Base-by-base conservation (phyloP, 2,329 filamentous ascomycete genomes). In the Colletotrichum filicis region DNA sequence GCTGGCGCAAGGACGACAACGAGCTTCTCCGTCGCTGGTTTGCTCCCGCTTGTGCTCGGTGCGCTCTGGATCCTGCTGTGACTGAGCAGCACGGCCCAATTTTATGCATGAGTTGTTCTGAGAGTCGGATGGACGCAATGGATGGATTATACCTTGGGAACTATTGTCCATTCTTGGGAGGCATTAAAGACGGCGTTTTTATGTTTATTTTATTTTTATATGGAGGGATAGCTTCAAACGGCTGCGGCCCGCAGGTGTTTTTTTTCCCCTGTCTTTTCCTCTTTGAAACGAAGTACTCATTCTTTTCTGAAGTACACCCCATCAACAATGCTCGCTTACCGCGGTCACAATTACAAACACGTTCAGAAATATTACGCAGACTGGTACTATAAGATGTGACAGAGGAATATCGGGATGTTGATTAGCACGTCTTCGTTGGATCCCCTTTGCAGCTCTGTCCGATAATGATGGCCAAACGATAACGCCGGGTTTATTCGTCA, bases 41-140 rank as follows among this genome's bases (percentile, higher is more conserved):
- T 84, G 77, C 68, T 86, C 49, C 85, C 87, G 0, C 66, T 88
- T 3, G 63, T 84, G 4, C 57, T 80, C 2, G 84, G 82, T 1
- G 82, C 82, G 7, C 46, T 85, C 3, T 86, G 81, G 81, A 74
- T 84, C 14, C 49, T 85, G 60, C 74, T 86, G 55, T 85, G 79
- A 79, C 16, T 30, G n/a, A 2, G 19, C 16, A 8, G 9, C 5
- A 14, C 8, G 32, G 5, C 14, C 35, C 7, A 26, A 4, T 22
- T 42, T 8, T 5, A 12, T 2, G n/a, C 5, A 16, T 32, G 55
- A 14, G 55, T 19, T 28, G 24, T 16, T 16, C 5, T 9, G 55
- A 19, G 12, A 16, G 24, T 24, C 19, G 19, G 5, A 12, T 37
- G 57, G 16, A 42, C 37, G 37, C 14, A 26, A 26, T 46, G 19